Base-by-base conservation (phyloP, 805 yeast species). In the Barnettozyma populi region DNA sequence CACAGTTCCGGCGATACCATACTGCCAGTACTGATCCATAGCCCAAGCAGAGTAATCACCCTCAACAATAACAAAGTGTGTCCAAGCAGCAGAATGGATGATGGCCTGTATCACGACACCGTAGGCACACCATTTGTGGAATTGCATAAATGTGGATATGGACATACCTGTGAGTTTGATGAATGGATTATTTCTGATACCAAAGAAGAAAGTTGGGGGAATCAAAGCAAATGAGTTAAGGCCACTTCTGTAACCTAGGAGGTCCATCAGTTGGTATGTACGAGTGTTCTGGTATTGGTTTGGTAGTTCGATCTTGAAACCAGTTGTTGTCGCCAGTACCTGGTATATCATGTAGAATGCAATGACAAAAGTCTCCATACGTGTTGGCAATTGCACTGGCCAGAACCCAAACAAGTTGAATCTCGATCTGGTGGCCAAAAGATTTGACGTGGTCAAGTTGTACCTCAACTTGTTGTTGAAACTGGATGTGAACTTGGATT, bases 131-230 rank as follows among this genome's bases (percentile, higher is more conserved):
- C 87, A 81, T 61, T 74, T 81, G 65, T 88, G 96, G 57, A 76
- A 77, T 25, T 71, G 66, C 56, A 79, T 71, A 66, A 86, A 85
- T 1, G 84, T 73, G 13, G 80, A 66, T 13, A 56, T 29, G 0
- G 80, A 63, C 70, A 86, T 73, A 2, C 90, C 88, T 1, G 90
- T 75, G 5, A 82, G 46, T 59, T 67, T 68, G 52, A 77, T 74
- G 57, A 86, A 69, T 19, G 87, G 78, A 58, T 84, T 86, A 62
- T 86, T 87, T 57, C 94, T 70, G 27, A 84, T 84, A 5, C 88
- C 87, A 63, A 86, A 82, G 47, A 84, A 65, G 50, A 78, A 75
- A 16, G 80, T 61, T 7, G 75, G 60, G 0, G 94, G 92, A 48
- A 82, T 70, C 43, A 80, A 49, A 45, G 76, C 78, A 35, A 78